These are phyloP conservation scores for Astrothelium subdiscretum DNA, from an alignment of 495 filamentous ascomycete genomes.

Conservation along the genomic window DNA sequence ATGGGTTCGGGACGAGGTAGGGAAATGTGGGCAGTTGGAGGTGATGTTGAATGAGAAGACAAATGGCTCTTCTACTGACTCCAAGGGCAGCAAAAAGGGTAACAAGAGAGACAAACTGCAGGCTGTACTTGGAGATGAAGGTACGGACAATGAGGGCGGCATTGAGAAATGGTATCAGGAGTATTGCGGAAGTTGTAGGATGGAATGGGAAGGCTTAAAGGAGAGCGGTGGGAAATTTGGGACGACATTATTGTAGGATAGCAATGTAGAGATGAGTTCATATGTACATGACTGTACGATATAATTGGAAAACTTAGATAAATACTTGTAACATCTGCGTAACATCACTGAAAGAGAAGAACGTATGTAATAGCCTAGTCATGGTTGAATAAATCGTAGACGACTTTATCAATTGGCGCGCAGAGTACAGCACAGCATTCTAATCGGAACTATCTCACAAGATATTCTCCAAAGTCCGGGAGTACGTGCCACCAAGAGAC, in stretches of 20 bases:
- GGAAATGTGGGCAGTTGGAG: slow-evolving; percentile 53
- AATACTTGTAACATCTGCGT: neutral
- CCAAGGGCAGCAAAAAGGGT: slow-evolving; percentile 10
- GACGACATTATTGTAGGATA: neutral
- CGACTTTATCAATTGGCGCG: no score
- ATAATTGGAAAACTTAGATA: no score
- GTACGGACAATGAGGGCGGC: slow-evolving; percentile 31
- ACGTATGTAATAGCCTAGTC: no score
- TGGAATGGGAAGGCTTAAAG: slow-evolving; percentile 30
- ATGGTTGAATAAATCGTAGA: no score
- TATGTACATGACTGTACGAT: neutral
- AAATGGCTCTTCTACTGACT: slow-evolving; percentile 18
- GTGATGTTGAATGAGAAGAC: slow-evolving; percentile 30
- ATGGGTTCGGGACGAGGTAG: slow-evolving; percentile 65
- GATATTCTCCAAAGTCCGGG: no score
- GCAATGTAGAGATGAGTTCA: neutral
- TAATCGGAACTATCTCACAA: no score
- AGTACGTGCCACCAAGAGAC: no score
- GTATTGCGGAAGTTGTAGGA: slow-evolving; percentile 64
- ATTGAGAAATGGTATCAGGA: slow-evolving; percentile 53
- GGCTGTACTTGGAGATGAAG: slow-evolving; percentile 8
- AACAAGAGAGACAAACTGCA: slow-evolving; percentile 3
- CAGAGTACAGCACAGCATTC: no score
- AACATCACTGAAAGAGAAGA: no score
- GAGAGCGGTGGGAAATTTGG: neutral